Percentiles rank a stretch among this genome's conserved stretches.
Evolutionary conservation across 345 rosid genomes (phyloP).

Genomic region (Excoecaria cochinchinensis): DNA sequence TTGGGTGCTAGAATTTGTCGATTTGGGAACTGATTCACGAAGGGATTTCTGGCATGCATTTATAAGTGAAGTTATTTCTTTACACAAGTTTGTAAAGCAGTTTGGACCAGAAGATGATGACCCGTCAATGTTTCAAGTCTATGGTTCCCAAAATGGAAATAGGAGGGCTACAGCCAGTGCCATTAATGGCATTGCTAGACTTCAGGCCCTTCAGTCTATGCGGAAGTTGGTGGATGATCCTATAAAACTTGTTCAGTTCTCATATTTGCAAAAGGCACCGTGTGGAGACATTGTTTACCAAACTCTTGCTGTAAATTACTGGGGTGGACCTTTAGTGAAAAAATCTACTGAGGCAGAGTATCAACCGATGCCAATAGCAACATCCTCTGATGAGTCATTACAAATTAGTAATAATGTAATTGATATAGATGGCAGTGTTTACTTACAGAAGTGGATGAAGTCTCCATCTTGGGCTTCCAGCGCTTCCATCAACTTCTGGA

Average conservation of each 20-base stretch:
- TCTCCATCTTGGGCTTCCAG: constrained; percentile 81
- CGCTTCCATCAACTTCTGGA: constrained; percentile 79
- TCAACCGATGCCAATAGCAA: constrained; percentile 32
- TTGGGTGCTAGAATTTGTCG: constrained; percentile 95
- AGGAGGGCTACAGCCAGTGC: constrained; percentile 69
- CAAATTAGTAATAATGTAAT: constrained; percentile 53
- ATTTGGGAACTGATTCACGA: constrained; percentile 91
- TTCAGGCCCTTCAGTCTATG: constrained; percentile 85
- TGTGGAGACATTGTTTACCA: constrained; percentile 74
- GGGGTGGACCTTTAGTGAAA: constrained; percentile 82
- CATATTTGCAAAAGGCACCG: constrained; percentile 76
- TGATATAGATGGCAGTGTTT: constrained; percentile 91
- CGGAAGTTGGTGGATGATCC: constrained; percentile 86
- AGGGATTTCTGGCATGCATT: constrained; percentile 95
- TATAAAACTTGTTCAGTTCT: constrained; percentile 74
- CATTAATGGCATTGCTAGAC: constrained; percentile 70
- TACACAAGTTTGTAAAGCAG: constrained; percentile 71
- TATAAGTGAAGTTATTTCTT: constrained; percentile 70
- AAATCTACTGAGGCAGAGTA: constrained; percentile 43
- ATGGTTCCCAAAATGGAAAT: constrained; percentile 80
- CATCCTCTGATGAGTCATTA: constrained; percentile 39
- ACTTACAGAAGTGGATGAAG: constrained; percentile 84
- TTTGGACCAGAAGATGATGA: constrained; percentile 74
- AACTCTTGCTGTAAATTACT: constrained; percentile 75
- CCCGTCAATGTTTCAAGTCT: constrained; percentile 54